Evolutionary conservation across 176 grass and related monocot genomes (phyloP).

Genomic region (Saccharum spontaneum): DNA sequence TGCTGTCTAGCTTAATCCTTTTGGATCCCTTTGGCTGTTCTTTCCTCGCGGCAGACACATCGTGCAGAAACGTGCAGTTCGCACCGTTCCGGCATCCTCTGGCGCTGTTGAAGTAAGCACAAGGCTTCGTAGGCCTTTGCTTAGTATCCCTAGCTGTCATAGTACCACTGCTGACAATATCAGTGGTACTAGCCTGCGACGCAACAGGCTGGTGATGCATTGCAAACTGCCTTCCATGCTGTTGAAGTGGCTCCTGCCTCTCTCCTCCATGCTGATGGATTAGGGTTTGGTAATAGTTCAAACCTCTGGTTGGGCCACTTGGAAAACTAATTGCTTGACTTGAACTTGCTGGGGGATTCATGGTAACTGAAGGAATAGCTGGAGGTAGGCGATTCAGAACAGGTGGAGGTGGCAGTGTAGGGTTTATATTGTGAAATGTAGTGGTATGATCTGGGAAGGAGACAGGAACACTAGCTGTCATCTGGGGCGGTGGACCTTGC

Average conservation of each 20-base stretch:
- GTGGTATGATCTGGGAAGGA: conserved; percentile 30
- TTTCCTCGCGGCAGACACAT: conserved; percentile 45
- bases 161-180: conserved; percentile 30
- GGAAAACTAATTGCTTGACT: conserved; percentile 32
- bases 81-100: conserved; percentile 83
- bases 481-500: conserved; percentile 28
- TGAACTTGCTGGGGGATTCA: conserved; percentile 41
- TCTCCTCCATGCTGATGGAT: conserved; percentile 93
- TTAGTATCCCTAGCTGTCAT: conserved; percentile 45
- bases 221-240: conserved; percentile 40
- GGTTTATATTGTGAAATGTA: conserved; percentile 35
- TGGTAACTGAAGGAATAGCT: conserved; percentile 30
- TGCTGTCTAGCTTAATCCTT: conserved; percentile 82
- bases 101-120: conserved; percentile 75
- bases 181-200: conserved; percentile 26
- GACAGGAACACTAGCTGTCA: neutral
- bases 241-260: conserved; percentile 47
- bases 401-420: conserved; percentile 33
- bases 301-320: conserved; percentile 41
- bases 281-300: conserved; percentile 73
- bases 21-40: conserved; percentile 69
- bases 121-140: conserved; percentile 60
- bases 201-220: conserved; percentile 41
- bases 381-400: conserved; percentile 36
- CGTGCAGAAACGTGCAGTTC: conserved; percentile 81